These are phyloP conservation scores for Hymenoscyphus linearis DNA, from an alignment of 2,329 filamentous ascomycete genomes.

Conservation along the genomic window DNA sequence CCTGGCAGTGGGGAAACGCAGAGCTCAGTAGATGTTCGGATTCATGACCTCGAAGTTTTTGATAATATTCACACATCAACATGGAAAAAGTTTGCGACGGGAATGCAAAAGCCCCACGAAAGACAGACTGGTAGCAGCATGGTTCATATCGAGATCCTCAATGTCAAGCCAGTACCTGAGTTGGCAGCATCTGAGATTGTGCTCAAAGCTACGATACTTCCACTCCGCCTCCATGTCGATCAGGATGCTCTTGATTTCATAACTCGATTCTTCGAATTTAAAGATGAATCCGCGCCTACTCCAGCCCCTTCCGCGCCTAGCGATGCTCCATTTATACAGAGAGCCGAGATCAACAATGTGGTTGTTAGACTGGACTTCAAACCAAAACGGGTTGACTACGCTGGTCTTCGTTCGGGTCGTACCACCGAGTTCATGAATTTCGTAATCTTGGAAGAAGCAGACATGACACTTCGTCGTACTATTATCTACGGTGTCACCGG, in stretches of 20 bases:
- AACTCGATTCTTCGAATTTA: conserved; percentile 96
- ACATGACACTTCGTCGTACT: conserved; percentile 78
- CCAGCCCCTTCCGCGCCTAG: conserved; percentile 53
- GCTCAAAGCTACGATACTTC: conserved; percentile 71
- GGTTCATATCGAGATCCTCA: conserved; percentile 83
- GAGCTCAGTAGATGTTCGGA: conserved; percentile 77
- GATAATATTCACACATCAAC: conserved; percentile 93
- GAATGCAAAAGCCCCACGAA: conserved; percentile 80
- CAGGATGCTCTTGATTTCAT: conserved; percentile 97
- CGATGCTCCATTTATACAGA: conserved; percentile 81
- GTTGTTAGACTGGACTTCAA: conserved; percentile 92
- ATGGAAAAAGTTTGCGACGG: conserved; percentile 97
- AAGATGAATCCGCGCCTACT: conserved; percentile 61
- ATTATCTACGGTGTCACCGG: conserved; percentile 91
- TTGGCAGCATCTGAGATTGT: conserved; percentile 87
- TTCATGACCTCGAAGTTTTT: conserved; percentile 82
- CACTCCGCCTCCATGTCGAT: conserved; percentile 87
- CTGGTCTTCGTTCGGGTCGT: conserved; percentile 81
- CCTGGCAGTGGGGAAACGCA: conserved; percentile 73
- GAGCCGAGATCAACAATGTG: conserved; percentile 80
- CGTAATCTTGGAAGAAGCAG: conserved; percentile 80
- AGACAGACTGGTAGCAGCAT: conserved; percentile 83
- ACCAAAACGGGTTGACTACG: conserved; percentile 95
- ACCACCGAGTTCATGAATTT: conserved; percentile 99
- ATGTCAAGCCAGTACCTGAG: conserved; percentile 77